Base-by-base conservation (phyloP, 2,329 filamentous ascomycete species). In the Pestalotiopsis sp. region DNA sequence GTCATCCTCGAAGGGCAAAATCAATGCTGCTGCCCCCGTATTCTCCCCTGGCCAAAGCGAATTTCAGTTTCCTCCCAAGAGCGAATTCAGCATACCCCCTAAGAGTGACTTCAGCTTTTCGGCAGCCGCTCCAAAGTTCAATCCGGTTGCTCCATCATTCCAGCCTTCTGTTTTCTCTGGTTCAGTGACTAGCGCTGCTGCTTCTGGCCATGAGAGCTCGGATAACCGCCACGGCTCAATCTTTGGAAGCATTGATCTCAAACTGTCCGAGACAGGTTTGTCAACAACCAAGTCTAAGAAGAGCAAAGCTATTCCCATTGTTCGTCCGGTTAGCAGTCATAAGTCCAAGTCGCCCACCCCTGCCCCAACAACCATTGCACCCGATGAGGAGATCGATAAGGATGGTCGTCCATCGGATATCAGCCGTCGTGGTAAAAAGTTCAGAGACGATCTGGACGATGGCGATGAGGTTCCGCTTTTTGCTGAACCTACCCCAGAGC, bases 231-330 rank as follows among this genome's bases (percentile, higher is more conserved):
- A 78, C 1, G 82, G 82, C 70, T 86, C 87, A 66, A 93, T 94
- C 73, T 94, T 94, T 77, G 86, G 89, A 63, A 90, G 90, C 57
- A 91, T 95, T 72, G 87, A 89, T 71, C 81, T 92, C 40, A 87
- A 85, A 67, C 79, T 85, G 40, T 85, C 86, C 14, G 90, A 93
- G 25, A 85, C 86, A 14, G 90, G 93, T 25, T 86, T 90, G 64
- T 81, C 89, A 36, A 36, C 31, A 36, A 92, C 92, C 75, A 87
- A 91, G 6, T 79, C 82, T 0, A 94, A 92, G 80, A 90, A 89
- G 73, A 93, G 91, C 4, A 98, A 96, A 81, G 94, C 94, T 11
- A 88, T 97, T 67, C 92, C 94, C 0, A 97, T 97, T 71, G 81
- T 95, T 11, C 86, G 86, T 52, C 92, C 93, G 1, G 85, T 89